Evolutionary conservation across 75 land plant species (phyloP), one percentile per base, ranked within the genome.

Genomic region (Adiantum capillusveneris): DNA sequence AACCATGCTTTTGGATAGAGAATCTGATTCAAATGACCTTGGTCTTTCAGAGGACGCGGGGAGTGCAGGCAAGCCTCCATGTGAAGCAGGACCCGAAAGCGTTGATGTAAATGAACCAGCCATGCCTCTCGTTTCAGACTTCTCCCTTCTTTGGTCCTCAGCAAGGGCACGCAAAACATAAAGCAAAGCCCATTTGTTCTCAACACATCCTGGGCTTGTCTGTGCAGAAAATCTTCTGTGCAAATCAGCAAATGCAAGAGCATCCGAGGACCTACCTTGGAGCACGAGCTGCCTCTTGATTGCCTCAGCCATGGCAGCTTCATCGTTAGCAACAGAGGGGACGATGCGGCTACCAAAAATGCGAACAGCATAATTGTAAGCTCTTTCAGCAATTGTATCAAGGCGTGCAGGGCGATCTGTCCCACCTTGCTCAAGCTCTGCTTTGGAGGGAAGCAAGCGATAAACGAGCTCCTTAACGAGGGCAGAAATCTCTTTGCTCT

Each of bases 231-330:
- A 80, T 29, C 84, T 75, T 49, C 86, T 13, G 74, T 76, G 83
- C 29, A 95, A 66, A 58, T 90, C 97, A 16, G 97, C 79, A 49
- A 95, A 90, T 34, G 84, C 57, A 18, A 95, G 86, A 65, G 99
- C 99, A 17, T 83, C 80, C 12, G 97, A 82, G 61, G 97, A 84
- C 43, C 81, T 66, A 36, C 91, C 96, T 54, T 79, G 69, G 51
- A 57, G 62, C 29, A 81, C 99, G 41, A 95, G 84, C 27, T 70
- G 82, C 28, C 99, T 72, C 74, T 95, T 95, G 68, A 93, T 81
- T 53, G 98, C 73, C 63, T 95, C 99, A 1, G 84, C 92, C 68
- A 87, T 79, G 63, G 97, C 86, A 56, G 73, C 74, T 52, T 92
- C 91, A 57, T 95, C 99, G 41, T 72, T 58, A 17, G 81, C 63